Evolutionary conservation across 305 asterid genomes (phyloP).

Genomic region (Plantago coronopus): DNA sequence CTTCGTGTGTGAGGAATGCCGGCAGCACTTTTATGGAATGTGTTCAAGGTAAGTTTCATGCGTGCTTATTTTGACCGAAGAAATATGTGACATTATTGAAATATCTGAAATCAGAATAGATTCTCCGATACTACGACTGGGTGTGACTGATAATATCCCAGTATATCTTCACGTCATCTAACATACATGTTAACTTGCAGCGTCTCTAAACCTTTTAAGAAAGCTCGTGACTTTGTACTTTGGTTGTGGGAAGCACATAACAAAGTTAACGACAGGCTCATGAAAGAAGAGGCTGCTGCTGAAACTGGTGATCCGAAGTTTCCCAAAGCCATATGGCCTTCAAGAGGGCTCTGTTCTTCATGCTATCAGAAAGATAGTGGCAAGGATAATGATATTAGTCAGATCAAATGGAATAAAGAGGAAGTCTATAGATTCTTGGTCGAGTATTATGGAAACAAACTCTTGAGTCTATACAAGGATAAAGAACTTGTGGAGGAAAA

Average conservation of each 20-base stretch:
- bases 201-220: constrained; percentile 62
- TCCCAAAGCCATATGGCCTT: constrained; percentile 71
- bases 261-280: constrained; percentile 65
- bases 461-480: constrained; percentile 46
- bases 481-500: constrained; percentile 41
- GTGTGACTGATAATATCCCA: too few species aligned
- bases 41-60: constrained; percentile 60
- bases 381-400: constrained; percentile 20
- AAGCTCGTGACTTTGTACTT: constrained; percentile 50
- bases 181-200: constrained; percentile 35
- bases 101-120: too few species aligned
- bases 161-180: constrained; percentile 2
- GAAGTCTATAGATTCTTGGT: constrained; percentile 59
- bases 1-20: constrained; percentile 79
- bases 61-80: background rate
- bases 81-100: background rate
- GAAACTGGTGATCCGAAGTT: constrained; percentile 66
- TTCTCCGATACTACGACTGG: too few species aligned
- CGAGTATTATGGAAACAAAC: constrained; percentile 55
- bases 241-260: constrained; percentile 89
- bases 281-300: constrained; percentile 59
- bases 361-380: constrained; percentile 38
- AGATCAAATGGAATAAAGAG: constrained; percentile 43
- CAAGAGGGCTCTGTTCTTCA: constrained; percentile 65
- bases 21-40: constrained; percentile 72